Evolutionary conservation across 257 asterid species (phyloP), one percentile per base, ranked within the genome.

Genomic region (Leonotis leonurus): DNA sequence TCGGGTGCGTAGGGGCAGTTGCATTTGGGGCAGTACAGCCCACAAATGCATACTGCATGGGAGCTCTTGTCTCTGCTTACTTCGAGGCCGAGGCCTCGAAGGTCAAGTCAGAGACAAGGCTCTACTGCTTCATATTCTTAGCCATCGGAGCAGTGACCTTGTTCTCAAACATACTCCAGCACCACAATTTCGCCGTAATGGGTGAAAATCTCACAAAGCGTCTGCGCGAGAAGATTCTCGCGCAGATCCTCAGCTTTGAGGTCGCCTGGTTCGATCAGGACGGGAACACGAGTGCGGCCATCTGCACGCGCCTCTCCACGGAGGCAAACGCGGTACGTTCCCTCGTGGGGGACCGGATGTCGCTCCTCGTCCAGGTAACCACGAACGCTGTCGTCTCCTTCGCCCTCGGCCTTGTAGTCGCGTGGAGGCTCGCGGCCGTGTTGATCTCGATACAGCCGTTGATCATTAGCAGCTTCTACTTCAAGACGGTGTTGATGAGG

Each of bases 231-330:
- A 78, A 44, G 54, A 72, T 70, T n/a, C n/a, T n/a, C n/a, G n/a
- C n/a, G n/a, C n/a, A n/a, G n/a, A n/a, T n/a, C n/a, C n/a, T n/a
- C n/a, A n/a, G n/a, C n/a, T n/a, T n/a, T n/a, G n/a, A n/a, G n/a
- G n/a, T n/a, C n/a, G n/a, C n/a, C n/a, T n/a, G 86, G 84, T 83
- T 80, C 24, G 84, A 83, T 32, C 74, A 22, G 18, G 83, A 73
- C 0, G 78, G 71, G 24, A 83, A 75, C 44, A 70, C 57, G 1
- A 77, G 77, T 22, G 81, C 79, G 5, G 81, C 84, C 12, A 56
- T 78, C 18, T 83, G 82, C 52, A 45, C 82, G 2, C 72, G 82
- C 4, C 66, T 83, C 9, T 68, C 80, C 6, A 68, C 62, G 13
- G 89, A 83, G 17, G 83, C 81, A 18, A 71, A 49, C 66, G 59